Conservation (phyloP, 2,329 filamentous ascomycete genomes). For the Corniculantispora saksenae region DNA sequence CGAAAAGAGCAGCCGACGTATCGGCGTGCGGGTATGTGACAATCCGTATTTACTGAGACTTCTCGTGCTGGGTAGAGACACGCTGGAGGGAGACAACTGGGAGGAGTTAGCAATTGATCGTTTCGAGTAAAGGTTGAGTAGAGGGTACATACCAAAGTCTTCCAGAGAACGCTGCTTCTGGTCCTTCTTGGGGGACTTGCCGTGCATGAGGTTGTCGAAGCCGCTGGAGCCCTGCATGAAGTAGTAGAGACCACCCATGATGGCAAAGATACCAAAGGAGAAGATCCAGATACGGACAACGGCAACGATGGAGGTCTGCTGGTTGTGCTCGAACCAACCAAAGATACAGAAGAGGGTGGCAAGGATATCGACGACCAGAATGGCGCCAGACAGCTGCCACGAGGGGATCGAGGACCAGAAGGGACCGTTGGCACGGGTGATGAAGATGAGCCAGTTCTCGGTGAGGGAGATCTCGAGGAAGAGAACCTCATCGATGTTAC, state of each 20-base stretch:
- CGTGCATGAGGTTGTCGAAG: slow-evolving; percentile 93
- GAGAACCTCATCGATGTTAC: slow-evolving; percentile 76
- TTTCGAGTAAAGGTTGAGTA: neutral
- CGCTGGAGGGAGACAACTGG: slow-evolving; percentile 84
- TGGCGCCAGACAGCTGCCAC: slow-evolving; percentile 78
- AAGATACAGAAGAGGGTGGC: slow-evolving; percentile 85
- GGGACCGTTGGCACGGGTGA: slow-evolving; percentile 88
- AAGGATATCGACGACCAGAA: slow-evolving; percentile 78
- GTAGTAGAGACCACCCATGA: slow-evolving; percentile 74
- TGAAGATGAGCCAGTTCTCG: slow-evolving; percentile 96
- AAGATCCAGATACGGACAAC: slow-evolving; percentile 90
- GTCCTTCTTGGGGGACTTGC: slow-evolving; percentile 79
- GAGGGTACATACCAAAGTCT: slow-evolving; percentile 74
- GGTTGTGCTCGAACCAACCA: slow-evolving; percentile 71
- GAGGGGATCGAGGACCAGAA: slow-evolving; percentile 91
- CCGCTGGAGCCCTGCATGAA: slow-evolving; percentile 77
- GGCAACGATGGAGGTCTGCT: slow-evolving; percentile 74
- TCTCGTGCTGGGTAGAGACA: slow-evolving; percentile 90
- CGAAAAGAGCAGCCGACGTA: slow-evolving; percentile 38
- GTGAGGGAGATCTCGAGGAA: slow-evolving; percentile 90
- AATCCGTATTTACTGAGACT: slow-evolving; percentile 63
- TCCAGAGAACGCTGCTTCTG: slow-evolving; percentile 83
- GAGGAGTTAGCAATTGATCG: slow-evolving; percentile 49
- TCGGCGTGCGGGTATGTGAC: slow-evolving; percentile 40
- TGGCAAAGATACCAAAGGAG: slow-evolving; percentile 85